Conservation (phyloP, 257 asterid species). For the Solanum gandarillasii region DNA sequence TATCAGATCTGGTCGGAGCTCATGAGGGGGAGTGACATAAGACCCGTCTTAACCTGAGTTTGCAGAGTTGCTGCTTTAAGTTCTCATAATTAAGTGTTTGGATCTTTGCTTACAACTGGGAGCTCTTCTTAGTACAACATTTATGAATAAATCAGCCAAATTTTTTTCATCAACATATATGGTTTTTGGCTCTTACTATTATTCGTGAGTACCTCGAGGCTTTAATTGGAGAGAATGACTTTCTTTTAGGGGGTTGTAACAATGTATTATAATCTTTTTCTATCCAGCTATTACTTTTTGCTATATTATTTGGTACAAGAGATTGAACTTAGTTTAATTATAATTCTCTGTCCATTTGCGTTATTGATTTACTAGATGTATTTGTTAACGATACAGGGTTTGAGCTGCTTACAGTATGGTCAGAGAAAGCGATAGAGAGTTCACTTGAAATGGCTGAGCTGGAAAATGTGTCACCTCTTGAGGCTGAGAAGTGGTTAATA, state of each 20-base stretch:
- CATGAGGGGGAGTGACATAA: neutral
- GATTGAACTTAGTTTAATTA: neutral
- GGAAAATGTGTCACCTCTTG: constrained; percentile 72
- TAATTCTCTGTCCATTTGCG: neutral
- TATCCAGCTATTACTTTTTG: neutral
- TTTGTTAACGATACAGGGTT: constrained; percentile 38
- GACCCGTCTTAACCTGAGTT: neutral
- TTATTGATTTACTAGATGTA: neutral
- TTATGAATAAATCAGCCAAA: neutral
- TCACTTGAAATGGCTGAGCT: constrained; percentile 89
- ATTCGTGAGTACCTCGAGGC: neutral
- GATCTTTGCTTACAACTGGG: neutral
- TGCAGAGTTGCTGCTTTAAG: neutral
- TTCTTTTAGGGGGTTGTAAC: neutral
- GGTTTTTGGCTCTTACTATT: neutral
- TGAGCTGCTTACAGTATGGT: constrained; percentile 59
- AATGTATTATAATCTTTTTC: neutral
- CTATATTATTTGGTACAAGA: neutral
- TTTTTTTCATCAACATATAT: neutral
- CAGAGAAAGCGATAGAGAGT: constrained; percentile 59
- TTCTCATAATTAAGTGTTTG: neutral
- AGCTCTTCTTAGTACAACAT: neutral
- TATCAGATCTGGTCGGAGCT: neutral
- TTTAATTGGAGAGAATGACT: neutral
- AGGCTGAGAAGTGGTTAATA: constrained; percentile 84